A percentile compares a stretch with the other conserved stretches of the same genome.
Evolutionary conservation across 1,139 yeast genomes (phyloP).

Genomic region (Geotrichum citri-aurantii): DNA sequence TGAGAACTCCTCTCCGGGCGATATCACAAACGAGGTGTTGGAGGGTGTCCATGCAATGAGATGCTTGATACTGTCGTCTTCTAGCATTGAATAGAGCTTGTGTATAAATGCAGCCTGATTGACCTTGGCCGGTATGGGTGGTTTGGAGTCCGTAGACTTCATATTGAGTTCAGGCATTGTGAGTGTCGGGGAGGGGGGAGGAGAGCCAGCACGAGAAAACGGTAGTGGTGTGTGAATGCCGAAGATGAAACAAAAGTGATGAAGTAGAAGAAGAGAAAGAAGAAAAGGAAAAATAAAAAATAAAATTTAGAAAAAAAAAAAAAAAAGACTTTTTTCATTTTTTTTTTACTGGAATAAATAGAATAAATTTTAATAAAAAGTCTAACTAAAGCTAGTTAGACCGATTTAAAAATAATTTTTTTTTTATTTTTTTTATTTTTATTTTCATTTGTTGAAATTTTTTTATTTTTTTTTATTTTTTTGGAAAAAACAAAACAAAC

Average conservation of each 20-base stretch:
- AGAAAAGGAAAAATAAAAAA: neutral
- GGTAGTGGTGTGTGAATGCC: neutral
- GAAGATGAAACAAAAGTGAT: neutral
- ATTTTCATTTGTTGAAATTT: no score
- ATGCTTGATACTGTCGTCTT: conserved; percentile 45
- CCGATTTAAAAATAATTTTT: no score
- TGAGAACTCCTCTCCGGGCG: conserved; percentile 42
- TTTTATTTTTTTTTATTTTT: no score
- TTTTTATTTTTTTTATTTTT: no score
- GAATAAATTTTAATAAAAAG: no score
- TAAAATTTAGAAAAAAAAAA: neutral
- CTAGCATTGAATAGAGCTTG: conserved; percentile 55
- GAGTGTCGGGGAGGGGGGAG: neutral
- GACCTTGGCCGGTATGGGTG: conserved; percentile 26
- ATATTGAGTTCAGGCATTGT: neutral
- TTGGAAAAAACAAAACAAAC: no score
- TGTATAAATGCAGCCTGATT: conserved; percentile 54
- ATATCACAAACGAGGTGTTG: conserved; percentile 42
- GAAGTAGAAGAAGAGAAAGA: neutral
- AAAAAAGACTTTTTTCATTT: no score
- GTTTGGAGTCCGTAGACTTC: neutral
- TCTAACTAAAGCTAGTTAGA: neutral
- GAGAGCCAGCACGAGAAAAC: neutral
- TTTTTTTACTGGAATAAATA: no score
- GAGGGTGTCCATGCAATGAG: conserved; percentile 76